Base-by-base conservation (phyloP, 371 early-diverging fungal species). In the Nematocida homosporus region DNA sequence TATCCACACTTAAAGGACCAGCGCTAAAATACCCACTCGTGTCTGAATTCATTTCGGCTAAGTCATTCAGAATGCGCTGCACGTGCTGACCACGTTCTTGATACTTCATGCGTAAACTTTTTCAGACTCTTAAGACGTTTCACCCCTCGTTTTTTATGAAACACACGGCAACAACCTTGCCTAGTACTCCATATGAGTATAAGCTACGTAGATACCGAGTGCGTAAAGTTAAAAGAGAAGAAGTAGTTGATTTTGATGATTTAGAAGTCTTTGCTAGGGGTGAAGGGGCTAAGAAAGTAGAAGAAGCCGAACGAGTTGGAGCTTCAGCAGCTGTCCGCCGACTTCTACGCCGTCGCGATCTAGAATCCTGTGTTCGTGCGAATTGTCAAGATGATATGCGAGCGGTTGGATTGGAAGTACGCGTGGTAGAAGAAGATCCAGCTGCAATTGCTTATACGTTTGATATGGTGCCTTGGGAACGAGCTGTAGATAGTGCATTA, bases 11-110 rank as follows among this genome's bases (percentile, higher is more conserved):
- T 38, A 86, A 80, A 16, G 90, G 89, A 0, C 85, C 87, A 2
- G 88, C 89, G 60, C 83, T 85, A 40, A 89, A 86, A 48, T 86
- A 86, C 5, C 86, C 83, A 53, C 86, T 84, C 13, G 90, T 89
- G 54, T 87, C 88, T 83, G 85, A 87, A 44, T 79, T 80, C 75
- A 92, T 82, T 40, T 88, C 89, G 38, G 80, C 79, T 35, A 89
- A 82, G 85, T 92, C 92, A 87, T 90, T 65, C 50, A 63, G 55
- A 35, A 79, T 72, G 77, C 85, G 78, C 55, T 53, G 76, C 65
- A 72, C 63, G 25, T 72, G 57, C 75, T 72, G 75, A 18, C 75
- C 75, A 30, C 16, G 60, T 27, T 72, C 75, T 61, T 57, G 60
- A 55, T 72, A 72, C 30, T 72, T 72, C 75, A 72, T 72, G 5